A percentile compares a stretch with the other conserved stretches of the same genome.
These are phyloP conservation scores for Rutstroemia sp. DNA, from an alignment of 2,329 filamentous ascomycete genomes.

Conservation along the genomic window DNA sequence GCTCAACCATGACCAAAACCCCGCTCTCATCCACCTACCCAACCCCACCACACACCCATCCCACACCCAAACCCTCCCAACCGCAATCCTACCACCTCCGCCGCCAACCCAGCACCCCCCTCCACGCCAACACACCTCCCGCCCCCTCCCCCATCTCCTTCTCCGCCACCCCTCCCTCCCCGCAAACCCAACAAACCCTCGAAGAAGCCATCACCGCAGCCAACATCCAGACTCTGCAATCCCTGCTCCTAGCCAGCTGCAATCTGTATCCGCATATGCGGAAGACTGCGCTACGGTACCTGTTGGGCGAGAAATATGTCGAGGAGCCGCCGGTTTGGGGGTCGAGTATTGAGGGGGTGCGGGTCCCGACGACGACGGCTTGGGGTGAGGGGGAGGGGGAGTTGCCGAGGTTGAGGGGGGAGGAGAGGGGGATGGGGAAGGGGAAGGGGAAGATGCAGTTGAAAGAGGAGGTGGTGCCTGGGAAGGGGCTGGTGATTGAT, in stretches of 20 bases:
- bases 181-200: neutral
- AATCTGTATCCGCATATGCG: neutral
- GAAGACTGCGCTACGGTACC: neutral
- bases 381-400: neutral
- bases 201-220: neutral
- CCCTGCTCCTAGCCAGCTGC: neutral
- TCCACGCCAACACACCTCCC: too few relatives aligned
- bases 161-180: neutral
- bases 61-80: too few relatives aligned
- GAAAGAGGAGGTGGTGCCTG: neutral
- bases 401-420: neutral
- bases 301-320: neutral
- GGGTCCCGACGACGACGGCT: too few relatives aligned
- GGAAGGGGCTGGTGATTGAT: neutral
- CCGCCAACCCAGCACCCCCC: too few relatives aligned
- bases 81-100: neutral
- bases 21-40: neutral
- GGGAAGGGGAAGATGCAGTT: neutral
- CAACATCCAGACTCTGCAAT: neutral
- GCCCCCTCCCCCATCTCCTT: neutral
- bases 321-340: neutral
- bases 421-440: too few relatives aligned
- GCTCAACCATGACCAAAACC: too few relatives aligned
- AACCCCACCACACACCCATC: neutral
- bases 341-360: neutral